Percentiles rank a stretch among this genome's conserved stretches.
Conservation (phyloP, 768 basidiomycete species). For the Daedaleopsis sinensis region DNA sequence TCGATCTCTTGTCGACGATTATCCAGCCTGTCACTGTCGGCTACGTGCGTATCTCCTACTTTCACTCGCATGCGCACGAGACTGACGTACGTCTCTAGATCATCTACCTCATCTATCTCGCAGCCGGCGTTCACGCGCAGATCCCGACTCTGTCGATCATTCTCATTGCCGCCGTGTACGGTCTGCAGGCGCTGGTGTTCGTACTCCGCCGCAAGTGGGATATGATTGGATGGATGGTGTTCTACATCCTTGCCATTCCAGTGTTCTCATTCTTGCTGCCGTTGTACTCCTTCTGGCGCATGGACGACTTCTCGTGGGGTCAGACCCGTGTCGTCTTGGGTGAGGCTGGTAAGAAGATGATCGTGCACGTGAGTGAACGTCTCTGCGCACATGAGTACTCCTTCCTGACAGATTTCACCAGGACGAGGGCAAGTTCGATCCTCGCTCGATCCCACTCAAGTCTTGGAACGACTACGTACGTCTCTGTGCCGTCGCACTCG, state of each 20-base stretch:
- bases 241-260: slow-evolving; percentile 95
- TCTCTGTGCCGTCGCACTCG: slow-evolving; percentile 14
- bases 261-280: slow-evolving; percentile 93
- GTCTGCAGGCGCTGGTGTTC: slow-evolving; percentile 83
- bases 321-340: slow-evolving; percentile 90
- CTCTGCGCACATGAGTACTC: slow-evolving; percentile 9
- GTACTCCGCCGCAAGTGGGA: slow-evolving; percentile 95
- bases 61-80: neutral
- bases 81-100: slow-evolving; percentile 53
- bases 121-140: slow-evolving; percentile 62
- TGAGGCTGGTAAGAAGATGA: slow-evolving; percentile 93
- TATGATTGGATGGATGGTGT: slow-evolving; percentile 97
- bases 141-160: slow-evolving; percentile 85
- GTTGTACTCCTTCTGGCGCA: slow-evolving; percentile 94
- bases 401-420: slow-evolving; percentile 31
- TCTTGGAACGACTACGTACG: slow-evolving; percentile 95
- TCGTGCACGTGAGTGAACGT: slow-evolving; percentile 76
- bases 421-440: slow-evolving; percentile 99
- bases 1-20: slow-evolving; percentile 88
- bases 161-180: slow-evolving; percentile 94
- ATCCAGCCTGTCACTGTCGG: slow-evolving; percentile 86
- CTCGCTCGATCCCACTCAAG: slow-evolving; percentile 89
- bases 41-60: slow-evolving; percentile 65
- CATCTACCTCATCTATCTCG: slow-evolving; percentile 84
- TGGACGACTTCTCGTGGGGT: slow-evolving; percentile 99